Evolutionary conservation across 2,329 filamentous ascomycete genomes (phyloP).

Genomic region (Ascocoryne sarcoides): DNA sequence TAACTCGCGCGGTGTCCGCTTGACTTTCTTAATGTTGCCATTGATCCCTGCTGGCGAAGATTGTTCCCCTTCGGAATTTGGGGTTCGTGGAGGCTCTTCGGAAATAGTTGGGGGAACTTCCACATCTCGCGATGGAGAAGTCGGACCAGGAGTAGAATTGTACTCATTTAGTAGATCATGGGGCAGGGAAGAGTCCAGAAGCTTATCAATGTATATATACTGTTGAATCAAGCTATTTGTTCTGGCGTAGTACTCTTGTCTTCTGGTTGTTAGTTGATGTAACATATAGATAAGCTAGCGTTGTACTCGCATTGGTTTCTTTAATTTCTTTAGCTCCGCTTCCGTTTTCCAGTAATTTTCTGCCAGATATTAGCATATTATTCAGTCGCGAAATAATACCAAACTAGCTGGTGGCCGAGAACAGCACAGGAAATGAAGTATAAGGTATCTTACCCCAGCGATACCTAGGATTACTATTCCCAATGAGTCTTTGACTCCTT

Average conservation of each 20-base stretch:
- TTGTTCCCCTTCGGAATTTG: constrained; percentile 12
- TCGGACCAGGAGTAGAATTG: constrained; percentile 37
- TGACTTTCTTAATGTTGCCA: constrained; percentile 45
- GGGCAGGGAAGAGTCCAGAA: constrained; percentile 86
- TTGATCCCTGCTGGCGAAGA: constrained; percentile 13
- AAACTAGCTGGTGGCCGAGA: too few relatives aligned
- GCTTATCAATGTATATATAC: constrained; percentile 85
- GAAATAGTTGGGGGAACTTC: constrained; percentile 65
- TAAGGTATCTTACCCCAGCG: constrained; percentile 31
- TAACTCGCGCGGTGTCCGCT: constrained; percentile 76
- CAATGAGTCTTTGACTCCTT: constrained; percentile 79
- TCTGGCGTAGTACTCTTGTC: constrained; percentile 77
- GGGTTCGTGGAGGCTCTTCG: constrained; percentile 49
- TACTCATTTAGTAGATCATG: constrained; percentile 90
- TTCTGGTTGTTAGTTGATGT: constrained; percentile 23
- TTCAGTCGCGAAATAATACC: too few relatives aligned
- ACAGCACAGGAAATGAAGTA: too few relatives aligned
- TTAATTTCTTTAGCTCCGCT: constrained; percentile 62
- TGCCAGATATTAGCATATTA: too few relatives aligned
- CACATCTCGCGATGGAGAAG: constrained; percentile 38
- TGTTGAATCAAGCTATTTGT: constrained; percentile 84
- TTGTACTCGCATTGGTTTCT: constrained; percentile 52
- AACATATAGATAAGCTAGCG: background rate
- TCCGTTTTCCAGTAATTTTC: constrained; percentile 79
- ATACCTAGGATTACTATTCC: constrained; percentile 78